A percentile compares a stretch with the other conserved stretches of the same genome.
Conservation (phyloP, 306 rosid genomes). For the Vigna nakashimae region DNA sequence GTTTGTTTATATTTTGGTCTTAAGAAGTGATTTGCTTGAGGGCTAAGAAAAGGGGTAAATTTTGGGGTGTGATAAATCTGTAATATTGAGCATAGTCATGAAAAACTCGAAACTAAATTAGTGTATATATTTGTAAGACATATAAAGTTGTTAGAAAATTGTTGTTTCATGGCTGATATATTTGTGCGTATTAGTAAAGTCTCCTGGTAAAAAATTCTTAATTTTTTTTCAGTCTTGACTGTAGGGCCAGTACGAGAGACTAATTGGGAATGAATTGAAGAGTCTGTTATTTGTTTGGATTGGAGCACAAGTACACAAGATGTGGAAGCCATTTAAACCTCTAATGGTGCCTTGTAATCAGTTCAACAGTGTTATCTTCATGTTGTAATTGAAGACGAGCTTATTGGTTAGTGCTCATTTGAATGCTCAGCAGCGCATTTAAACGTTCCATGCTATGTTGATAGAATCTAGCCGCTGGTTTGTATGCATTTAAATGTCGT, state of each 20-base stretch:
- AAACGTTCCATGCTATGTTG: background rate
- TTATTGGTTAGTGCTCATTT: background rate
- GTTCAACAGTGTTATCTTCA: slow-evolving; percentile 8
- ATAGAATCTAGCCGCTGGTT: background rate
- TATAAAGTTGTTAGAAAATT: background rate
- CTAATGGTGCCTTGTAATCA: background rate
- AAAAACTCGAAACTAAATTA: background rate
- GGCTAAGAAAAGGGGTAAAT: background rate
- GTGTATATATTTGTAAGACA: background rate
- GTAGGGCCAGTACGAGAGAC: background rate
- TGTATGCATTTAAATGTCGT: slow-evolving; percentile 7
- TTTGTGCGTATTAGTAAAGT: background rate
- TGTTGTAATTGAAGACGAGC: background rate
- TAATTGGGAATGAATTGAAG: background rate
- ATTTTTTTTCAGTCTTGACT: background rate
- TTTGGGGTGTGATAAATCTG: background rate
- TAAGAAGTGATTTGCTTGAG: background rate
- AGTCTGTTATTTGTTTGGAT: background rate
- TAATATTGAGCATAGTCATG: slow-evolving; percentile 1
- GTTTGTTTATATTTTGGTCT: background rate
- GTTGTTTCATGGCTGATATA: background rate
- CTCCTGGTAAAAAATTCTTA: background rate
- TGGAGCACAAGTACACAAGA: background rate
- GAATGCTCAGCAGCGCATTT: slow-evolving; percentile 2
- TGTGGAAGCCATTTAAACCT: background rate